A percentile compares a stretch with the other conserved stretches of the same genome.
These are phyloP conservation scores for Sporormia fimetaria DNA, from an alignment of 495 filamentous ascomycete genomes.

Conservation along the genomic window DNA sequence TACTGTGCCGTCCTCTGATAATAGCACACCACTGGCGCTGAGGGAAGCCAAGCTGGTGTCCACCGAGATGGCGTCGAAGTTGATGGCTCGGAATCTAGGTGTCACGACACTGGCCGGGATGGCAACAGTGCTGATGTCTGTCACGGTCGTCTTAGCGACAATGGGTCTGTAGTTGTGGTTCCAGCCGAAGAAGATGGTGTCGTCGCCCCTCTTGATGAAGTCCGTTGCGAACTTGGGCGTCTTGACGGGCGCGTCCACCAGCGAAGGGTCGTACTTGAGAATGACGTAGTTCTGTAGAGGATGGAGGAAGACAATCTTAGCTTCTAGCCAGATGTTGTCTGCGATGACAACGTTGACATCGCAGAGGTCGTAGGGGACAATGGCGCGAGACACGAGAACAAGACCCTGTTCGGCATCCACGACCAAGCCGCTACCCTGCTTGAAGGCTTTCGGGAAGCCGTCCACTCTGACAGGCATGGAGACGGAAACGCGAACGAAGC, in stretches of 20 bases:
- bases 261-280: slow-evolving; percentile 82
- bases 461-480: slow-evolving; percentile 92
- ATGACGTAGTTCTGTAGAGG: slow-evolving; percentile 97
- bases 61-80: slow-evolving; percentile 94
- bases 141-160: slow-evolving; percentile 86
- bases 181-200: slow-evolving; percentile 92
- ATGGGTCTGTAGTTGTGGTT: slow-evolving; percentile 92
- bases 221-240: slow-evolving; percentile 72
- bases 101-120: slow-evolving; percentile 86
- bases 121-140: slow-evolving; percentile 93
- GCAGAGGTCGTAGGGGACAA: slow-evolving; percentile 91
- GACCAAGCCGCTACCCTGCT: slow-evolving; percentile 90
- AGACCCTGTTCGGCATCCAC: slow-evolving; percentile 92
- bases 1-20: slow-evolving; percentile 80
- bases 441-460: slow-evolving; percentile 82
- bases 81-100: slow-evolving; percentile 90
- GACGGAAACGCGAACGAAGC: slow-evolving; percentile 86
- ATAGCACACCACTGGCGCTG: slow-evolving; percentile 88
- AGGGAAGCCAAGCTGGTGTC: slow-evolving; percentile 83
- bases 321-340: slow-evolving; percentile 86
- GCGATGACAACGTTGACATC: slow-evolving; percentile 92
- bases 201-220: slow-evolving; percentile 75
- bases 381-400: slow-evolving; percentile 83
- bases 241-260: slow-evolving; percentile 87
- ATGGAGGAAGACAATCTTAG: slow-evolving; percentile 92